These are phyloP conservation scores for Acorus gramineus DNA, from an alignment of 106 monocot genomes.

Conservation along the genomic window DNA sequence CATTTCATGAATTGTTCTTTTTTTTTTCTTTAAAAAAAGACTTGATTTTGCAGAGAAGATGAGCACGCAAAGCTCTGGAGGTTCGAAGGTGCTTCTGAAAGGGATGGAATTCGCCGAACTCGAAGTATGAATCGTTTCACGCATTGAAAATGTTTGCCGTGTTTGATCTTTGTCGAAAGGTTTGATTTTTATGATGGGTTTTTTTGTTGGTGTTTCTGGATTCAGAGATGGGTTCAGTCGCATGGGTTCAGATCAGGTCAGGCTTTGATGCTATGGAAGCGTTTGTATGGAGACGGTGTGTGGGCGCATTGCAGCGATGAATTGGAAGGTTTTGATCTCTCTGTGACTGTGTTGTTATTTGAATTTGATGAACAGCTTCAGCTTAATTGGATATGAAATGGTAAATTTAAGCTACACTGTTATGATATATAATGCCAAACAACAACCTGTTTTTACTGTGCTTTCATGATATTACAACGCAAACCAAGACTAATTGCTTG, in stretches of 20 bases:
- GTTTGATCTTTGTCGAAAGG: neutral
- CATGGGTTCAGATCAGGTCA: conserved; percentile 85
- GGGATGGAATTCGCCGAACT: conserved; percentile 75
- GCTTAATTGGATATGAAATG: too few species aligned
- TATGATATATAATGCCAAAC: too few species aligned
- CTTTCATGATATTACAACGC: too few species aligned
- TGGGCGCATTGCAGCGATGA: conserved; percentile 77
- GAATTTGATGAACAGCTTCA: too few species aligned
- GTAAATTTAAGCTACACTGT: too few species aligned
- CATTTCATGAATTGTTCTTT: too few species aligned
- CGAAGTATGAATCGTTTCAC: conserved; percentile 32
- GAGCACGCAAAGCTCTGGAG: too few species aligned
- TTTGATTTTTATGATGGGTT: neutral
- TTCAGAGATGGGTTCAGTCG: conserved; percentile 80
- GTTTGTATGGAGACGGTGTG: conserved; percentile 64
- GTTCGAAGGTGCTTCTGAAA: conserved; percentile 59
- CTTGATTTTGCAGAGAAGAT: too few species aligned
- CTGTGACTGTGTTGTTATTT: too few species aligned
- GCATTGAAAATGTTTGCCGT: neutral
- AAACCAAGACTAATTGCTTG: too few species aligned
- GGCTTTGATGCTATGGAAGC: conserved; percentile 94
- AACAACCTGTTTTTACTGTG: too few species aligned
- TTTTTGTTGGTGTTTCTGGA: conserved; percentile 3
- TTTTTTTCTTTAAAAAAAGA: too few species aligned
- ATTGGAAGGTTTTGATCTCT: conserved; percentile 40